Evolutionary conservation across 768 basidiomycete species (phyloP), one percentile per base, ranked within the genome.

Genomic region (Podaxis sp.): DNA sequence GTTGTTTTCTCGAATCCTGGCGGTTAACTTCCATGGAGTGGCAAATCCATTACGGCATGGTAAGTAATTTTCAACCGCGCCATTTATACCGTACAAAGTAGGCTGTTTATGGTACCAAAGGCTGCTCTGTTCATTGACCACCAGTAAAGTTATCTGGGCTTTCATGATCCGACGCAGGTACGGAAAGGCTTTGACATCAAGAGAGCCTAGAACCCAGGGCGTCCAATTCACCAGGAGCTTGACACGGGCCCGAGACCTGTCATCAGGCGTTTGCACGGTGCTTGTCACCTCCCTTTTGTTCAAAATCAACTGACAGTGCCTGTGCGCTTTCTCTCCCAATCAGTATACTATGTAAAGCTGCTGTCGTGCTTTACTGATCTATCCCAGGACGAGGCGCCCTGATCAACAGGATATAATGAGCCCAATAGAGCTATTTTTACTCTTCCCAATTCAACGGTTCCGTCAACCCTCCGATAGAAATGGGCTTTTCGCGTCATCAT

Each of bases 401-500:
- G 44, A 46, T 56, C 37, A 40, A 56, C 30, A 22, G 20, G 36
- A 40, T 37, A 38, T 13, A 56, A 38, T 38, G 37, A 26, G 38
- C n/a, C 12, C 37, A 56, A 40, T 37, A 17, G 17, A n/a, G 33
- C 55, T 56, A 56, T 56, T 62, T 62, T 49, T 56, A 56, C 33
- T 30, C 6, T 17, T 26, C 8, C 28, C 54, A 46, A 40, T 37
- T 56, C 37, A 48, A 49, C 55, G 61, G 61, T 40, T 49, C 54
- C 61, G 59, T 41, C 46, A 49, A 22, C 46, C 33, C 55, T 56
- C 61, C 60, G 60, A 62, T 24, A 55, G 28, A 10, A 54, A 62
- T 62, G 61, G 54, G 33, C 13, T 38, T 15, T 50, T 60, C 59
- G 13, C 55, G 61, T 62, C 61, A 62, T 50, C 46, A 10, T 41